These are phyloP conservation scores for Lumnitzera littorea DNA, from an alignment of 345 rosid species.

Conservation along the genomic window DNA sequence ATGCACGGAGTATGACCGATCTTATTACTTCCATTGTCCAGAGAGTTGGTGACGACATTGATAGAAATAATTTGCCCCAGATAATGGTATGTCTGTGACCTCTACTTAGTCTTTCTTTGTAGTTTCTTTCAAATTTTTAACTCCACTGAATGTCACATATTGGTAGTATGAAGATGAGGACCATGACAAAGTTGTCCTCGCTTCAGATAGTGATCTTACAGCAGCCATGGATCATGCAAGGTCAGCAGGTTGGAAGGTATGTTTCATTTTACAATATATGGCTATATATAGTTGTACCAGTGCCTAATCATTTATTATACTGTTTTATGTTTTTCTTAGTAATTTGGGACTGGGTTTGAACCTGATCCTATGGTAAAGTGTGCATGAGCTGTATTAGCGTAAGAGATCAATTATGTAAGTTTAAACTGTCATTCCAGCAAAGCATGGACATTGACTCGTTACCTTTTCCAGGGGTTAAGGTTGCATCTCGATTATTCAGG, in stretches of 20 bases:
- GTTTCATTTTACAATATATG: slow-evolving; percentile 1
- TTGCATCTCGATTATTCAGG: slow-evolving; percentile 79
- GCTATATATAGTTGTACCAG: background rate
- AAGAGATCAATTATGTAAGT: no score
- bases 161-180: slow-evolving; percentile 95
- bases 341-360: no score
- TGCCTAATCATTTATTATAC: background rate
- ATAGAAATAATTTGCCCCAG: slow-evolving; percentile 67
- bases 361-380: no score
- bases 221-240: slow-evolving; percentile 94
- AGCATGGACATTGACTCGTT: background rate
- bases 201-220: slow-evolving; percentile 73
- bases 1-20: slow-evolving; percentile 68
- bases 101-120: slow-evolving; percentile 8
- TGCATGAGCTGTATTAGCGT: no score
- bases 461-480: slow-evolving; percentile 66
- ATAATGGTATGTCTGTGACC: slow-evolving; percentile 56
- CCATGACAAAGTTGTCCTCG: slow-evolving; percentile 81
- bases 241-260: slow-evolving; percentile 88
- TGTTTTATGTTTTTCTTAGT: background rate
- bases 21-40: slow-evolving; percentile 75
- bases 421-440: no score
- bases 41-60: slow-evolving; percentile 81
- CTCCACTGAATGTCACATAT: background rate
- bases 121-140: background rate